Conservation (phyloP, 768 basidiomycete genomes). For the Rhodosporidiobolus odoratus region DNA sequence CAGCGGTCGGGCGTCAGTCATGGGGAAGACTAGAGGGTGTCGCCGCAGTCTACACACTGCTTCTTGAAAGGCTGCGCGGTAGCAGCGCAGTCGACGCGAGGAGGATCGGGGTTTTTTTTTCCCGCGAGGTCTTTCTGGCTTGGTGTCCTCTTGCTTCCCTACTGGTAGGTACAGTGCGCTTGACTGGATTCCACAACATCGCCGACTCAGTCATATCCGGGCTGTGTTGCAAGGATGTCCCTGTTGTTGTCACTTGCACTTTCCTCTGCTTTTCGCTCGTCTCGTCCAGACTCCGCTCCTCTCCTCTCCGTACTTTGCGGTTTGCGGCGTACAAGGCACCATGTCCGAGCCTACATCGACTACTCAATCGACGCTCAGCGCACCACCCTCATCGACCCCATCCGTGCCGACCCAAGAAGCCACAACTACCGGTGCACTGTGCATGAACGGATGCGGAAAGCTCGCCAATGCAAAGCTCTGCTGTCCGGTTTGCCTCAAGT, state of each 20-base stretch:
- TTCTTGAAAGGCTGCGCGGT: too few relatives aligned
- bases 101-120: too few relatives aligned
- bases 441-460: constrained; percentile 25
- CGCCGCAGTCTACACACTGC: too few relatives aligned
- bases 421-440: background rate
- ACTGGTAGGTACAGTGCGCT: too few relatives aligned
- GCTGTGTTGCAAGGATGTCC: too few relatives aligned
- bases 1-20: too few relatives aligned
- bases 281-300: background rate
- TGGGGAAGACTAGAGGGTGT: too few relatives aligned
- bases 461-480: constrained; percentile 5
- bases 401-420: background rate
- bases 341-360: background rate
- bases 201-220: too few relatives aligned
- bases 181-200: too few relatives aligned
- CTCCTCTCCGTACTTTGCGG: background rate
- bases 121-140: too few relatives aligned
- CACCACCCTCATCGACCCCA: background rate
- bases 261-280: background rate
- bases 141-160: too few relatives aligned
- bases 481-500: constrained; percentile 18
- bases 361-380: background rate
- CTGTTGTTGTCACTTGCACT: background rate
- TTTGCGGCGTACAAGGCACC: background rate
- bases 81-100: too few relatives aligned